Base-by-base conservation (phyloP, 164 flowering plant genomes). In the Tetracentron sinense region DNA sequence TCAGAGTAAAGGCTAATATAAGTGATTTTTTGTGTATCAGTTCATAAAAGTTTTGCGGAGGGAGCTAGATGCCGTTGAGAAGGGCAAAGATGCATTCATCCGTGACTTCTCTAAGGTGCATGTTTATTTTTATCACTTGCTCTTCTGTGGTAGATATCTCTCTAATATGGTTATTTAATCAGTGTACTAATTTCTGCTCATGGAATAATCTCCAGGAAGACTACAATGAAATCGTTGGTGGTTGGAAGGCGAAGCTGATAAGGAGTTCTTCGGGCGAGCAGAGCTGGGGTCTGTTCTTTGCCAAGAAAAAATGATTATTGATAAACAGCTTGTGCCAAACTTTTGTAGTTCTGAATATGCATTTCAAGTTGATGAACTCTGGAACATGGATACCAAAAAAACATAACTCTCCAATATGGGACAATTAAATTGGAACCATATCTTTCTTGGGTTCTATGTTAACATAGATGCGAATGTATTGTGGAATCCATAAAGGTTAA, bases 201-300 rank as follows among this genome's bases (percentile, higher is more conserved):
- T 68, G 12, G 11, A 51, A 52, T 33, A 3, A 56, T 71, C 26
- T 69, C 27, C 85, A 94, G 99, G 89, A 78, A 35, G 99, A 94
- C 72, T 94, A 94, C 53, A 61, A 84, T 64, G 99, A 84, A 0
- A 91, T 94, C 19, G 91, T 91, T 38, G 85, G 69, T 44, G 97
- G 99, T 23, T 94, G 99, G 99, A 89, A 85, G 68, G 79, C 91
- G 15, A 94, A 94, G 85, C 78, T 89, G 70, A 61, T 60, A 26
- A 79, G 99, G 77, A 85, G 82, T 69, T 56, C 86, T 8, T 77
- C 86, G 6, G 98, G 98, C 2, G 97, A 93, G 78, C 98, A 93
- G 83, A 69, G 84, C 38, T 93, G 98, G 98, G 98, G 98, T 11
- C 76, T 93, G 65, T 93, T 93, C 81, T 75, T 90, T 61, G 96